Evolutionary conservation across 2,329 filamentous ascomycete genomes (phyloP), one percentile per base, ranked within the genome.

Genomic region (Fusarium nurragi): DNA sequence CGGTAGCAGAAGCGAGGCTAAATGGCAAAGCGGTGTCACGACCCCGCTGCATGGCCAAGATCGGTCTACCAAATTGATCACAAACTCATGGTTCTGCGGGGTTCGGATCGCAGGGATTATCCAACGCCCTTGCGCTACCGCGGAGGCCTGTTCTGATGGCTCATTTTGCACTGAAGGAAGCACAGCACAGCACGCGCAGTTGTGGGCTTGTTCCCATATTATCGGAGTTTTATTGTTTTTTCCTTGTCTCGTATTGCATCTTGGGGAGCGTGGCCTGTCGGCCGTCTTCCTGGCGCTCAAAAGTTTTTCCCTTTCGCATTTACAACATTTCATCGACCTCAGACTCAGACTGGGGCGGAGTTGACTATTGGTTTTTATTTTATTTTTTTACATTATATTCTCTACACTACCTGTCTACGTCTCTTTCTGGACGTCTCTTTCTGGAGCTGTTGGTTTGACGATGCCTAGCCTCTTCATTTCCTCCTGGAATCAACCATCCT

Each of bases 271-370:
- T 44, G 23, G 22, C 44, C 21, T 45, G 44, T 22, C 32, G 36
- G 55, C 50, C 37, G 46, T 40, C 36, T 62, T 54, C 64, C 58
- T 57, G 68, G 68, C 68, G 68, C 66, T 68, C 49, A 71, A 71
- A 71, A 71, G 68, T 71, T 64, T 67, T 54, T 40, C 19, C 40
- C 47, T 49, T 22, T 57, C 52, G 54, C 64, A 68, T 69, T 46
- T 57, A 57, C 50, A 63, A 44, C 63, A 66, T 66, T 64, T 54
- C 43, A 55, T 53, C 38, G 46, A 60, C 25, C 36, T 32, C 48
- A 65, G 48, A 51, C 26, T 39, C 30, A 32, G 14, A 45, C 22
- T 41, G 37, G 60, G 58, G 48, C 54, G 68, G 65, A 69, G 65
- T 69, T 69, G 44, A 54, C 47, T 55, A 12, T 55, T 47, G 8